Evolutionary conservation across 371 early-diverging fungal genomes (phyloP), one percentile per base, ranked within the genome.

Genomic region (Rhizopus arrhizus): DNA sequence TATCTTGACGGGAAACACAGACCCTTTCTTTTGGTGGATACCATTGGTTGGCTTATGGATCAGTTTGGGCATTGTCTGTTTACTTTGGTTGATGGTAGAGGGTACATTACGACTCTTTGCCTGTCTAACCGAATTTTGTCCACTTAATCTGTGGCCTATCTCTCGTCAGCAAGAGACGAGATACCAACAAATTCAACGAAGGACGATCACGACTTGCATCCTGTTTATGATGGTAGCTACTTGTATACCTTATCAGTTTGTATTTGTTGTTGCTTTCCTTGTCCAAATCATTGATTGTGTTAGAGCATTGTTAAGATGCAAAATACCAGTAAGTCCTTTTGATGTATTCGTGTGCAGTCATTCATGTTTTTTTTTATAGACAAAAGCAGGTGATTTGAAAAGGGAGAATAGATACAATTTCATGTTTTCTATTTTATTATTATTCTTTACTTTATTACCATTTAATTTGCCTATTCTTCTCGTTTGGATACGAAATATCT

Each of bases 161-260:
- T 42, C 64, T 28, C 73, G 69, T 12, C 9, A 7, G 2, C 65
- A 65, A 11, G 75, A 74, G 57, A 71, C 66, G 4, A 49, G 72
- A 64, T 49, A 72, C 57, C 56, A 79, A 7, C 77, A 76, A 36
- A 65, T 85, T 11, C 75, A 81, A 36, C 77, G 89, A 11, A 66
- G 85, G 31, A 70, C 77, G 13, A 77, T 85, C 9, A 82, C 86
- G 2, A 86, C 85, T 2, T 33, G 82, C 12, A 54, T 87, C 13
- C 50, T 86, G 8, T 84, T 87, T 65, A 63, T 86, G n/a, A 62
- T 89, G 61, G 91, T 91, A 3, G 85, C 86, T 32, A 86, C 89
- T 0, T 82, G 85, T 70, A 86, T 91, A 22, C 91, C 92, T 2
- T 92, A 91, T 70, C 92, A 92, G 65, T 90, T 91, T 79, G 89